Evolutionary conservation across 306 rosid genomes (phyloP), one percentile per base, ranked within the genome.

Genomic region (Carpinus fangiana): DNA sequence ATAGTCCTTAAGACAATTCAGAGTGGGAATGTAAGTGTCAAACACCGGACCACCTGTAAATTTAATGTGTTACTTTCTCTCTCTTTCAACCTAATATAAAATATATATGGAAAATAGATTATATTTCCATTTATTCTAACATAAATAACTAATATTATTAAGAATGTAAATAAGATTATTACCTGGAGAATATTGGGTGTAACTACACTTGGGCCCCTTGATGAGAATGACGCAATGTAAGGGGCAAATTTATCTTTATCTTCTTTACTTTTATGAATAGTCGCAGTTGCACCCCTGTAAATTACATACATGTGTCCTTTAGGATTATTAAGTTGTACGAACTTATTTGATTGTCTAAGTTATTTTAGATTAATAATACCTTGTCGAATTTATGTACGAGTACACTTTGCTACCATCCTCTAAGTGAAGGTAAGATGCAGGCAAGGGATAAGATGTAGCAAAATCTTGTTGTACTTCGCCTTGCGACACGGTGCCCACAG

Each of bases 151-250:
- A 41, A 41, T 41, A 41, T 7, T 5, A 31, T 31, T 31, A 31
- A 41, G 45, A 41, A 41, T 41, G 1, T 41, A 5, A 48, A 48
- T 48, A 48, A 48, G 52, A 48, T 48, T 13, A 48, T 48, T 77
- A 89, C 89, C 88, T 87, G 89, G n/a, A 89, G 93, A 79, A 80
- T 81, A 65, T 86, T 76, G 7, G 78, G 83, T 0, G 85, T 77
- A 50, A n/a, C 4, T 18, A 82, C 87, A 66, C 81, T 87, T 8
- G 93, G 96, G 62, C 96, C 95, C 61, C 92, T 83, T 57, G 85
- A 72, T 0, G 90, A 86, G 68, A 83, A 86, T 13, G 62, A 59
- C 18, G 70, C 80, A 28, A 86, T 76, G n/a, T 8, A 3, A 34
- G 87, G 87, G 45, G 89, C 89, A 18, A 26, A 23, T 57, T 48